A percentile compares a stretch with the other conserved stretches of the same genome.
phyloP scores from a whole-genome alignment of 2,329 filamentous ascomycete species.

The Colletotrichum abscissum region DNA sequence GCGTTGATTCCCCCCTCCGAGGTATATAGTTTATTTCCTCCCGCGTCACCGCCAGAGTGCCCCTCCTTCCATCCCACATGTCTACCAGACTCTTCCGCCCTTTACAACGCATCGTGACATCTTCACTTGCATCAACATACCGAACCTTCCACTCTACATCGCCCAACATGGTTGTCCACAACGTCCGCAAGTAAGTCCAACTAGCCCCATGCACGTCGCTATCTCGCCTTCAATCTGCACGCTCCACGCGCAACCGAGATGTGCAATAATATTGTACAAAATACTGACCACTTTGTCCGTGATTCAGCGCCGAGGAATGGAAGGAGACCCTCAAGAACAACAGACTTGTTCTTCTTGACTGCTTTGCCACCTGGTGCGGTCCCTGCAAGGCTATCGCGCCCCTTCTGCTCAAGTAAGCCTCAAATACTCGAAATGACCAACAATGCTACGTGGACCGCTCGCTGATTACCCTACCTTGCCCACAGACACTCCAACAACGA shows the following conservation, averaged over 20 bases:
- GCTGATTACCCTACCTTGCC: too few species aligned
- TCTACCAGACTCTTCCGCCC: slow-evolving; percentile 27
- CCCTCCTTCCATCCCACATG: slow-evolving; percentile 24
- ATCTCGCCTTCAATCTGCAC: too few species aligned
- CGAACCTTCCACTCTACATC: slow-evolving; percentile 50
- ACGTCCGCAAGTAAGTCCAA: slow-evolving; percentile 46
- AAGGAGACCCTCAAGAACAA: slow-evolving; percentile 59
- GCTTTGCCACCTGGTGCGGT: slow-evolving; percentile 91
- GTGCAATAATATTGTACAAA: too few species aligned
- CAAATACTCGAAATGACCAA: too few species aligned
- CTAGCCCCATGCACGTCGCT: too few species aligned
- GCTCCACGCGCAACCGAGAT: too few species aligned
- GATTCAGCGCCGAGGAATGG: slow-evolving; percentile 4
- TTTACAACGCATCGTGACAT: slow-evolving; percentile 29
- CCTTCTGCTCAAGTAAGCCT: too few species aligned
- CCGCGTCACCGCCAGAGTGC: background rate
- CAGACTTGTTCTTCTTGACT: slow-evolving; percentile 79
- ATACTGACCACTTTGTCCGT: background rate
- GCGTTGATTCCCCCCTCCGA: background rate
- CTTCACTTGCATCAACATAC: background rate
- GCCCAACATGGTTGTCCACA: slow-evolving; percentile 57
- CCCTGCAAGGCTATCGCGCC: slow-evolving; percentile 94
- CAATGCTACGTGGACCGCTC: too few species aligned
- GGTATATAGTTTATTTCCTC: slow-evolving; percentile 27
- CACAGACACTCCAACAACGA: too few species aligned